These are phyloP conservation scores for Trichophyton simii DNA, from an alignment of 2,329 filamentous ascomycete species.

Conservation along the genomic window DNA sequence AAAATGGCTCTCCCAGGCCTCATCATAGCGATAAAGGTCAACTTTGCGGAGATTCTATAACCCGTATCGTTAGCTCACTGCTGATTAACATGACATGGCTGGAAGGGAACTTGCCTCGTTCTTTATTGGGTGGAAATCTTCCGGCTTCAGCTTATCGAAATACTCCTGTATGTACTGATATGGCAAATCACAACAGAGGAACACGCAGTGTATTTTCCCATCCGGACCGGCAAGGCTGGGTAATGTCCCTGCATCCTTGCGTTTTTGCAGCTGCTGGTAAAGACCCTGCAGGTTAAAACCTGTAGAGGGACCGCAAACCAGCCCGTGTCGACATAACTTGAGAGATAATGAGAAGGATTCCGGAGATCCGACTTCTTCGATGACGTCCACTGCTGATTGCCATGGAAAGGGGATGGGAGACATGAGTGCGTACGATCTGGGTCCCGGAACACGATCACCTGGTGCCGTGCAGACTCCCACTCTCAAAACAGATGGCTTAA, in stretches of 20 bases:
- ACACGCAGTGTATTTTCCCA: constrained; percentile 42
- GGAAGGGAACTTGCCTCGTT: constrained; percentile 28
- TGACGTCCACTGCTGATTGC: constrained; percentile 42
- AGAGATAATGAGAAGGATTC: constrained; percentile 44
- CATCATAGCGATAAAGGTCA: constrained; percentile 44
- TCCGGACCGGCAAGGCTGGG: constrained; percentile 32
- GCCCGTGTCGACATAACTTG: constrained; percentile 43
- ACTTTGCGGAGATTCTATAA: constrained; percentile 36
- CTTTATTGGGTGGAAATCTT: constrained; percentile 39
- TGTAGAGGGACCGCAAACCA: constrained; percentile 50
- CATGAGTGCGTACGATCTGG: constrained; percentile 41
- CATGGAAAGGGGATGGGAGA: constrained; percentile 46
- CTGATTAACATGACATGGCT: background rate
- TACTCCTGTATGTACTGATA: constrained; percentile 52
- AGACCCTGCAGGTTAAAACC: constrained; percentile 46
- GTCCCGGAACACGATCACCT: constrained; percentile 48
- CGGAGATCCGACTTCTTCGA: constrained; percentile 45
- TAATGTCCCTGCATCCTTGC: constrained; percentile 36
- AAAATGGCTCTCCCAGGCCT: constrained; percentile 34
- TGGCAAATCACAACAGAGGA: constrained; percentile 51
- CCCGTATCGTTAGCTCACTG: background rate
- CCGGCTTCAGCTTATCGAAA: constrained; percentile 42
- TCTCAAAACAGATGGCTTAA: constrained; percentile 30
- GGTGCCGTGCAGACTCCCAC: constrained; percentile 43
- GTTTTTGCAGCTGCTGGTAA: constrained; percentile 39